phyloP scores from a whole-genome alignment of 1,139 yeast species.

The Yamadazyma taylorii region DNA sequence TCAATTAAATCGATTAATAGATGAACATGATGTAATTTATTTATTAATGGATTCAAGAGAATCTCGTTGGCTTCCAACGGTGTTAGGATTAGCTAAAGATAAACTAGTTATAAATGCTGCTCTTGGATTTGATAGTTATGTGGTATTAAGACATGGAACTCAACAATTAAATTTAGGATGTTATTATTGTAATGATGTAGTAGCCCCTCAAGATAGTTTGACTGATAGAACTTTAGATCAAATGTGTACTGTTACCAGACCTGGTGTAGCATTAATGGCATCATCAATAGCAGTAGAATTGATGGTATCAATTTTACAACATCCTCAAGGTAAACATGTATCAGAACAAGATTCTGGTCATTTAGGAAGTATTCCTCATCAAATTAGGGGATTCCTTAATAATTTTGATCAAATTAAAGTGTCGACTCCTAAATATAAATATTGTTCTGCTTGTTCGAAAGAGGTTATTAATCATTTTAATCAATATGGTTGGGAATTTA shows the following conservation, averaged over 20 bases:
- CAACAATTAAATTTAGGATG: conserved; percentile 66
- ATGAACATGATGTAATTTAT: conserved; percentile 72
- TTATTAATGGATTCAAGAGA: conserved; percentile 92
- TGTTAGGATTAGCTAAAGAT: conserved; percentile 62
- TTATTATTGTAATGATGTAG: conserved; percentile 92
- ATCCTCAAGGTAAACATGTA: conserved; percentile 48
- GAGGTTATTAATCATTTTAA: conserved; percentile 52
- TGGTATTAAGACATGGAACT: conserved; percentile 91
- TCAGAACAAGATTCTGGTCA: conserved; percentile 37
- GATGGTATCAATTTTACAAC: conserved; percentile 72
- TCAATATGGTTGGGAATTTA: conserved; percentile 75
- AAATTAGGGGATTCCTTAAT: conserved; percentile 79
- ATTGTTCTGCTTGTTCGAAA: conserved; percentile 84
- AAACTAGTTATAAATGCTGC: conserved; percentile 91
- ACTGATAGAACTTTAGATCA: conserved; percentile 89
- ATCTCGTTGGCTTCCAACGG: conserved; percentile 93
- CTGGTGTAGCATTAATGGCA: conserved; percentile 91
- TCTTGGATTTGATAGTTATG: conserved; percentile 86
- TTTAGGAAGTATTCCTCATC: conserved; percentile 83
- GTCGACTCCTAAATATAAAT: conserved; percentile 66
- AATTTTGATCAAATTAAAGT: conserved; percentile 64
- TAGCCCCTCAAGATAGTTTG: conserved; percentile 86
- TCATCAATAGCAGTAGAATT: conserved; percentile 86
- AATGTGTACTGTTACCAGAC: conserved; percentile 97
- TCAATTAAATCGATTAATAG: conserved; percentile 51